Percentiles rank a stretch among this genome's conserved stretches.
Conservation (phyloP, 495 filamentous ascomycete species). For the Hyphodiscus hymeniophilus region DNA sequence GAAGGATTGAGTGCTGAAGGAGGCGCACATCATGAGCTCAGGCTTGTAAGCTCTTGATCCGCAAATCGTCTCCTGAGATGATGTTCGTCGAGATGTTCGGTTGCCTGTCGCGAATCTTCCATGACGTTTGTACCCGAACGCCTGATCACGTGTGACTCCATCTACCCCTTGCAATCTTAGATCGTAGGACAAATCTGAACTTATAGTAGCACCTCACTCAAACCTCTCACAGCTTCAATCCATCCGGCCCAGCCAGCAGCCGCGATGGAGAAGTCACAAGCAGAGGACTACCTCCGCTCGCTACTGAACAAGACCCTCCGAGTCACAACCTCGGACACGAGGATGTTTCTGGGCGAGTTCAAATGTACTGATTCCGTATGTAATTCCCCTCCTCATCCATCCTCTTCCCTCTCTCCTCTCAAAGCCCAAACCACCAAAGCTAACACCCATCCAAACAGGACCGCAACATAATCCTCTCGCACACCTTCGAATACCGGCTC, state of each 20-base stretch:
- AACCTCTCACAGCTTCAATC: no score
- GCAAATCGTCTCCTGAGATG: background rate
- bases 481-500: conserved; percentile 83
- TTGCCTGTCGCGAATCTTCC: background rate
- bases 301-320: conserved; percentile 65
- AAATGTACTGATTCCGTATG: conserved; percentile 89
- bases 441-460: conserved; percentile 37
- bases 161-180: conserved; percentile 2
- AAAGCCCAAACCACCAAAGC: background rate
- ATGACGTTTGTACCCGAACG: background rate
- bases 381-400: background rate
- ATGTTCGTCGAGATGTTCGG: no score
- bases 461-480: conserved; percentile 76
- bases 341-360: conserved; percentile 83
- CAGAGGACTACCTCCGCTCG: conserved; percentile 34
- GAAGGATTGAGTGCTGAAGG: background rate
- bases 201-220: no score
- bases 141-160: background rate
- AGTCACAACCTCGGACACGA: conserved; percentile 71
- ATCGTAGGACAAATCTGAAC: no score
- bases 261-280: conserved; percentile 27
- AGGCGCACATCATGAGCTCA: background rate
- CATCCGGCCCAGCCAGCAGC: background rate
- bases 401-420: conserved; percentile 42
- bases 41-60: background rate